Percentiles rank a stretch among this genome's conserved stretches.
phyloP scores from a whole-genome alignment of 306 rosid genomes.

The Neltuma alba region DNA sequence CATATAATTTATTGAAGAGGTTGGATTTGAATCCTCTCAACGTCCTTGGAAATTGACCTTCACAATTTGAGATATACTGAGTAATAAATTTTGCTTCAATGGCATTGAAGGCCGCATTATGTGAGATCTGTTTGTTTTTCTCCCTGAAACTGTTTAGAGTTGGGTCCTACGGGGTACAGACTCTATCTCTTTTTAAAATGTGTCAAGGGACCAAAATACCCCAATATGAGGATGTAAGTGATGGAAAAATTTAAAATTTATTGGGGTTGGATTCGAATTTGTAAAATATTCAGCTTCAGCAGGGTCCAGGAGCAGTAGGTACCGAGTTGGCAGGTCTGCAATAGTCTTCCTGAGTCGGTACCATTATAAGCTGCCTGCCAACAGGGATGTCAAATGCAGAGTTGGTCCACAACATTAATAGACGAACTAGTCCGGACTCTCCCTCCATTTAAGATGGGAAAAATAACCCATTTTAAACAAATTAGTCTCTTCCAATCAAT shows the following conservation, averaged over 20 bases:
- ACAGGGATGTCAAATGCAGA: slow-evolving; percentile 1
- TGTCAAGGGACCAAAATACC: slow-evolving; percentile 34
- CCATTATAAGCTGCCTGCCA: not conserved
- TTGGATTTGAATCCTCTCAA: not conserved
- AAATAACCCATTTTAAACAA: not conserved
- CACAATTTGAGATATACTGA: not conserved
- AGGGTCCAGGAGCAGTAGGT: not conserved
- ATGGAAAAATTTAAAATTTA: not conserved
- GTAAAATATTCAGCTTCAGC: not conserved
- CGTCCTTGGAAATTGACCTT: not conserved
- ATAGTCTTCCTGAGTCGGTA: not conserved
- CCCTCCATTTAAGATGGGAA: not conserved
- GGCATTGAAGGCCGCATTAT: not conserved
- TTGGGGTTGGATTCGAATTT: not conserved
- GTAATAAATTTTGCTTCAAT: not conserved
- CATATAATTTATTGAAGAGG: not conserved
- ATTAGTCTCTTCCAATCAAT: not conserved
- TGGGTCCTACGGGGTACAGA: not conserved
- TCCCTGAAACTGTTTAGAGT: not conserved
- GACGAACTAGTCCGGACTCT: not conserved
- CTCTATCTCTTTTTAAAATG: not conserved
- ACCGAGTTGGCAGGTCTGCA: not conserved
- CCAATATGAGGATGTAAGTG: slow-evolving; percentile 6
- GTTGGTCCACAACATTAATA: slow-evolving; percentile 20
- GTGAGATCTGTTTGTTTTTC: not conserved